phyloP scores from a whole-genome alignment of 2,329 filamentous ascomycete genomes.

The Exserohilum rostratum region DNA sequence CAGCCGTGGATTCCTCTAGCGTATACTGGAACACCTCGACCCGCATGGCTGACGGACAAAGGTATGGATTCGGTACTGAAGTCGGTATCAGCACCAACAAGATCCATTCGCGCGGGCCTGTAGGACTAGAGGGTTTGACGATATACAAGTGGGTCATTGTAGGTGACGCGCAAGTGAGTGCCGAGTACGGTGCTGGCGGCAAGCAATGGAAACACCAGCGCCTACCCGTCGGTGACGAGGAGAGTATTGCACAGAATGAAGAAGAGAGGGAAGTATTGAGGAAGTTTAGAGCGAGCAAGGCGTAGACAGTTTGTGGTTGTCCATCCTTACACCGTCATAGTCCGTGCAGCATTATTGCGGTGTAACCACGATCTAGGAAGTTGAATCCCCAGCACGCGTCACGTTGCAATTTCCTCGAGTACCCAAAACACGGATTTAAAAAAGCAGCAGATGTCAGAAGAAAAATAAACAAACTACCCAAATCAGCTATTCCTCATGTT shows the following conservation, averaged over 20 bases:
- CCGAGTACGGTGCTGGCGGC: slow-evolving; percentile 68
- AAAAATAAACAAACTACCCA: neutral
- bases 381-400: too few relatives aligned
- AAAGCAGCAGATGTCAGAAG: too few relatives aligned
- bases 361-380: too few relatives aligned
- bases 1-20: slow-evolving; percentile 83
- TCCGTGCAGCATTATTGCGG: too few relatives aligned
- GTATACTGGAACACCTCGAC: slow-evolving; percentile 98
- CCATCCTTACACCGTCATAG: too few relatives aligned
- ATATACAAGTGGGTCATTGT: slow-evolving; percentile 97
- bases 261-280: slow-evolving; percentile 44
- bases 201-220: slow-evolving; percentile 63
- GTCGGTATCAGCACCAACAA: slow-evolving; percentile 99
- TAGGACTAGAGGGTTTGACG: slow-evolving; percentile 90
- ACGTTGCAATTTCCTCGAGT: too few relatives aligned
- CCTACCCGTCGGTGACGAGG: slow-evolving; percentile 47
- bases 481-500: too few relatives aligned
- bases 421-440: too few relatives aligned
- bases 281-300: slow-evolving; percentile 35
- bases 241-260: slow-evolving; percentile 37
- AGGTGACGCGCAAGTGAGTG: slow-evolving; percentile 81
- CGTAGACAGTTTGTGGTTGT: neutral
- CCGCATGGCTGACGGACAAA: slow-evolving; percentile 93
- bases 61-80: slow-evolving; percentile 96
- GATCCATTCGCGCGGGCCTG: slow-evolving; percentile 91